A percentile compares a stretch with the other conserved stretches of the same genome.
phyloP scores from a whole-genome alignment of 805 yeast genomes.

The Komagataella pseudopastoris region DNA sequence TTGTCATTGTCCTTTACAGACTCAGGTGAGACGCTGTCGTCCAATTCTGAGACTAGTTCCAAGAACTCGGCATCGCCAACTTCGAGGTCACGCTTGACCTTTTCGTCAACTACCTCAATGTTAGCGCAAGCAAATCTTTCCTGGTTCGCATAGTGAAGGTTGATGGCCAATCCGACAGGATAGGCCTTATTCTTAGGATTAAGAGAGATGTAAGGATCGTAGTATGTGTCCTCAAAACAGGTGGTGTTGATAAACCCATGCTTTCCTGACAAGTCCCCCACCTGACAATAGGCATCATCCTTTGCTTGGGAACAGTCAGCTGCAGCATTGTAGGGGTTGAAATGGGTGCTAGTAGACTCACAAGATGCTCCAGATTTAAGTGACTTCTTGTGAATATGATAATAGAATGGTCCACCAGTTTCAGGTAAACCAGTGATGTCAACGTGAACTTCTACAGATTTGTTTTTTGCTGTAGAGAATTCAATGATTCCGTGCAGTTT shows the following conservation, averaged over 20 bases:
- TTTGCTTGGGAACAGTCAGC: constrained; percentile 32
- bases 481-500: constrained; percentile 37
- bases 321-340: constrained; percentile 51
- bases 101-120: constrained; percentile 22
- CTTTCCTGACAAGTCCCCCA: constrained; percentile 69
- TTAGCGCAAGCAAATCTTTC: constrained; percentile 53
- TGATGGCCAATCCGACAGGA: constrained; percentile 43
- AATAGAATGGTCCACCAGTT: constrained; percentile 52
- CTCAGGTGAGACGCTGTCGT: constrained; percentile 1
- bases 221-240: constrained; percentile 48
- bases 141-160: constrained; percentile 40
- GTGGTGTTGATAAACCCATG: constrained; percentile 64
- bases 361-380: constrained; percentile 40
- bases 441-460: constrained; percentile 50
- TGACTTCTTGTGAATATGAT: constrained; percentile 51
- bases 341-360: constrained; percentile 39
- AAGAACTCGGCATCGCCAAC: constrained; percentile 4
- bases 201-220: constrained; percentile 55
- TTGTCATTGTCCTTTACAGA: not conserved
- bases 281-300: constrained; percentile 46
- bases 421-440: constrained; percentile 60
- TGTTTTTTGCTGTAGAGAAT: constrained; percentile 40
- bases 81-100: constrained; percentile 12
- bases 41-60: not conserved
- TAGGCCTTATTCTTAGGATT: constrained; percentile 40